A percentile compares a stretch with the other conserved stretches of the same genome.
phyloP scores from a whole-genome alignment of 2,329 filamentous ascomycete genomes.

The Verticillium alfalfae region DNA sequence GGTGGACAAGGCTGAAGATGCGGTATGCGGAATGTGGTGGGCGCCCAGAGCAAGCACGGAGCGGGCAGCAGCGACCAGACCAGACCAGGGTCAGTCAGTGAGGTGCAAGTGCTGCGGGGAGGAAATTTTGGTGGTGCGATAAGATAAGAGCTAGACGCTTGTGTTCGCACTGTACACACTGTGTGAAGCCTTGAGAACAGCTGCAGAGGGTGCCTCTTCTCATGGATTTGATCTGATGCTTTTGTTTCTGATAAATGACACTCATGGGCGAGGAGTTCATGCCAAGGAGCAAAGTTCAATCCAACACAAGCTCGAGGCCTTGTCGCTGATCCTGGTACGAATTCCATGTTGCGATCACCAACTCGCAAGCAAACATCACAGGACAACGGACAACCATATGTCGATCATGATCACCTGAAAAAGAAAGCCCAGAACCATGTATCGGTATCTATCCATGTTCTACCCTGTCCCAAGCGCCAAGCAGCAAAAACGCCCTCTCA shows the following conservation, averaged over 20 bases:
- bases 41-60: slow-evolving; percentile 7
- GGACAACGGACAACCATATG: neutral
- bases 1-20: slow-evolving; percentile 9
- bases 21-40: slow-evolving; percentile 1
- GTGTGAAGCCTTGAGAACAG: no score
- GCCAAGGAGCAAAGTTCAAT: no score
- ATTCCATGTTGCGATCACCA: no score
- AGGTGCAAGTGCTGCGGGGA: neutral
- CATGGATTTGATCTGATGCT: no score
- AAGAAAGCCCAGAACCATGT: neutral
- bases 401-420: neutral
- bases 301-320: no score
- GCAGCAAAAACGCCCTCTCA: neutral
- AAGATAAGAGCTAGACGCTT: slow-evolving; percentile 6
- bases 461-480: slow-evolving; percentile 1
- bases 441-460: slow-evolving; percentile 6
- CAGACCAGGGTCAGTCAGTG: neutral
- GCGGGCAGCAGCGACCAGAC: slow-evolving; percentile 1
- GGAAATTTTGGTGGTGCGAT: slow-evolving; percentile 6
- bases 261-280: no score
- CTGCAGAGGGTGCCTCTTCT: no score
- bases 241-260: no score
- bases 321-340: no score
- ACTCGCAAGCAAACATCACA: no score
- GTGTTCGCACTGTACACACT: neutral